Conservation (phyloP, 2,329 filamentous ascomycete species). For the Parafenestella ontariensis region DNA sequence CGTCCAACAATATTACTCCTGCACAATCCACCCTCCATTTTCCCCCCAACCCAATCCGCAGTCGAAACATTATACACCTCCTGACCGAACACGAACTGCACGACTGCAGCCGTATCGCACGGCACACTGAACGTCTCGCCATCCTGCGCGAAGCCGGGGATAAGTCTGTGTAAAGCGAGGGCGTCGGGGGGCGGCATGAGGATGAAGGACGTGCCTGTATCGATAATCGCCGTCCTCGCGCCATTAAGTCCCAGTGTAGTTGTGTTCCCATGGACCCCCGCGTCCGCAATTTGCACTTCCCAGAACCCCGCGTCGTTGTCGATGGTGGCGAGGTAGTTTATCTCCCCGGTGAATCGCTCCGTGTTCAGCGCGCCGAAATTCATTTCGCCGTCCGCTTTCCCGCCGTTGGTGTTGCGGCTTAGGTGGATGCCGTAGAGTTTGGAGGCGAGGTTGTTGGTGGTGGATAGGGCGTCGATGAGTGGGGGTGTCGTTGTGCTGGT, state of each 20-base stretch:
- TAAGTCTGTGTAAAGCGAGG: constrained; percentile 68
- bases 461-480: constrained; percentile 69
- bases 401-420: constrained; percentile 70
- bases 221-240: constrained; percentile 71
- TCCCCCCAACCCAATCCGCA: constrained; percentile 72
- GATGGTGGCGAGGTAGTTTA: constrained; percentile 69
- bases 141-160: constrained; percentile 66
- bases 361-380: constrained; percentile 76
- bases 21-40: constrained; percentile 50
- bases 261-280: constrained; percentile 67
- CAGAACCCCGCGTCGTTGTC: constrained; percentile 66
- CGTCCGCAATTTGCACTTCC: constrained; percentile 74
- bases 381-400: constrained; percentile 74
- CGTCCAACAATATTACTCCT: constrained; percentile 77
- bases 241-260: constrained; percentile 52
- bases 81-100: constrained; percentile 74
- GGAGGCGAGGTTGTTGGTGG: constrained; percentile 63
- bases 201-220: constrained; percentile 83
- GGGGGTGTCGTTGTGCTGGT: constrained; percentile 63
- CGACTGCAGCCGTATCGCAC: constrained; percentile 67
- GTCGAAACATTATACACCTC: constrained; percentile 70
- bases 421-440: constrained; percentile 77
- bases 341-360: constrained; percentile 70
- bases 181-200: constrained; percentile 75
- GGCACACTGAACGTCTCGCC: constrained; percentile 74